Evolutionary conservation across 1,139 yeast species (phyloP), one percentile per base, ranked within the genome.

Genomic region (Debaryomycetaceae sp.): DNA sequence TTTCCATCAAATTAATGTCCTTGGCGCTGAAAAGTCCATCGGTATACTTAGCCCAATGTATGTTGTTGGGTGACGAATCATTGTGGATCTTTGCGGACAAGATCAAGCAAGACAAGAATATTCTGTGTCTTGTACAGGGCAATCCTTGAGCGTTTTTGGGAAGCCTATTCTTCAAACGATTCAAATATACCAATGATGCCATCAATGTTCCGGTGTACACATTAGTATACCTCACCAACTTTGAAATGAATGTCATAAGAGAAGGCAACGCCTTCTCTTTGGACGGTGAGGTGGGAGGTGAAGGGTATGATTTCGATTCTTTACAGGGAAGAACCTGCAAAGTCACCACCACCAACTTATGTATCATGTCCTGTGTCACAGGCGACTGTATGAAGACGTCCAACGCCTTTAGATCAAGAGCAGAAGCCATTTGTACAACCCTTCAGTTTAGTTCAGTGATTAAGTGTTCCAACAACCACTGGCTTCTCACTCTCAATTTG

Each of bases 1-100:
- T 79, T 65, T 86, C 95, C 90, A 86, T 86, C 48, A 85, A 69
- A 62, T 85, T 85, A 53, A 86, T 81, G 60, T 86, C 95, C 51
- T 81, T 81, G 45, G 75, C 67, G 42, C 74, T 69, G 64, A 86
- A 85, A 38, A 85, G 69, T 1, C 87, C 89, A 55, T 85, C 90
- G 17, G 91, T 83, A 63, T 84, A 83, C 52, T 75, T 76, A 36
- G 88, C 83, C 95, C 95, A 86, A 63, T 85, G 90, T 53, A 72
- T 70, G 64, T 85, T 86, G 58, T 84, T 81, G 48, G 91, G 90
- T 20, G 87, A 81, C 9, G 86, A 80, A 59, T 86, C 95, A 63
- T 85, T 85, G 68, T 83, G 87, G 63, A 74, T 82, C 62, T 86
- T 86, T 40, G 89, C 80, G 22, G 88, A 78, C 49, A 86, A 72